Conservation (phyloP, 495 filamentous ascomycete species). For the Pseudevernia furfuracea region DNA sequence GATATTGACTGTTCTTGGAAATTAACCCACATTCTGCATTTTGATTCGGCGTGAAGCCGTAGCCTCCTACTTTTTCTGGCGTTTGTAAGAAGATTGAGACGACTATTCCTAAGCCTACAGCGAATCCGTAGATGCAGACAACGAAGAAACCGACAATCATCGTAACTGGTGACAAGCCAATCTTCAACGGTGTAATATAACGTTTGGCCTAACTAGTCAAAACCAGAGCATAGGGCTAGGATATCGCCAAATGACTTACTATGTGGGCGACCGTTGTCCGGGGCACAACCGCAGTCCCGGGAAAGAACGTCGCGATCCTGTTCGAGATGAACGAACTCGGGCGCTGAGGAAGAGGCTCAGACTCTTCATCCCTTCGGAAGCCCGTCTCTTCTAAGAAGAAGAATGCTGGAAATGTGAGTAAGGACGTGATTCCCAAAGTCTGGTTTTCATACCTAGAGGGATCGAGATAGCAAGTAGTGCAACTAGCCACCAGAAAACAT, state of each 20-base stretch:
- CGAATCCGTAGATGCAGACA: slow-evolving; percentile 7
- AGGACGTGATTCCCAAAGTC: not conserved
- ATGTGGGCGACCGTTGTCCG: not conserved
- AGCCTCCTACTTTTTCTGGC: slow-evolving; percentile 39
- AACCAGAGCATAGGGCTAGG: slow-evolving; percentile 19
- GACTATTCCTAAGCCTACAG: slow-evolving; percentile 22
- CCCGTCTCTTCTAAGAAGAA: slow-evolving; percentile 42
- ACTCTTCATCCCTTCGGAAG: slow-evolving; percentile 26
- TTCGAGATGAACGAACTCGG: slow-evolving; percentile 23
- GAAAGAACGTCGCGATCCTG: slow-evolving; percentile 14
- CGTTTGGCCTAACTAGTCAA: not conserved
- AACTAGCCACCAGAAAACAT: slow-evolving; percentile 48
- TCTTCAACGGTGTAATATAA: not conserved
- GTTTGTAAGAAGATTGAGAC: slow-evolving; percentile 37
- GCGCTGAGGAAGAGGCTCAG: not conserved
- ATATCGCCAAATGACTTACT: not conserved
- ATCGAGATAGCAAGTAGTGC: slow-evolving; percentile 33
- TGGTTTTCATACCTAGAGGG: not conserved
- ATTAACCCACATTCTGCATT: slow-evolving; percentile 34
- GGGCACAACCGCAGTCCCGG: slow-evolving; percentile 5
- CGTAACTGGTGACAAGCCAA: not conserved
- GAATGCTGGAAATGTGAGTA: slow-evolving; percentile 36
- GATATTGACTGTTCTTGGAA: not conserved
- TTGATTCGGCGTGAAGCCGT: slow-evolving; percentile 41
- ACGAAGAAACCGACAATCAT: not conserved